These are phyloP conservation scores for Peronosclerospora sorghi DNA, from an alignment of 352 stramenopile species.

Conservation along the genomic window DNA sequence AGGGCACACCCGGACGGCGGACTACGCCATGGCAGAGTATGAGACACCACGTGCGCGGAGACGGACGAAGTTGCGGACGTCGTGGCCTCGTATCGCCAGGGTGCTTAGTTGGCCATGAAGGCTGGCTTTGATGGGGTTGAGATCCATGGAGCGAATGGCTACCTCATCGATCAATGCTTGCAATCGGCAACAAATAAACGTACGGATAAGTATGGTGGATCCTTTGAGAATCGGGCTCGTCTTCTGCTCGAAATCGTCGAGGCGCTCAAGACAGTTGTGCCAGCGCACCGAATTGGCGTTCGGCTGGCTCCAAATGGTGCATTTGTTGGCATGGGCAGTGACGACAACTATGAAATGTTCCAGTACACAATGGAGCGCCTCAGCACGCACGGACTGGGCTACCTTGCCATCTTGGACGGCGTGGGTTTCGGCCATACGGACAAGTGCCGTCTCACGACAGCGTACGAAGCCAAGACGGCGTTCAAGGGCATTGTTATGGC, in stretches of 20 bases:
- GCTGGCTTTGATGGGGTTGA: slow-evolving; percentile 52
- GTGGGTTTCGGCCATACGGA: slow-evolving; percentile 7
- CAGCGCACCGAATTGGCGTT: slow-evolving; percentile 18
- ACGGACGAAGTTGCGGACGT: slow-evolving; percentile 52
- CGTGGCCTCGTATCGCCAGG: slow-evolving; percentile 52
- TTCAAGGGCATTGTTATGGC: slow-evolving; percentile 27
- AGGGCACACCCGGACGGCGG: slow-evolving; percentile 10
- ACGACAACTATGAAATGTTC: slow-evolving; percentile 34
- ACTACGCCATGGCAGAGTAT: slow-evolving; percentile 15
- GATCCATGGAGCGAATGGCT: slow-evolving; percentile 83
- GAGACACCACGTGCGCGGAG: slow-evolving; percentile 34
- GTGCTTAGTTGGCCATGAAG: slow-evolving; percentile 28
- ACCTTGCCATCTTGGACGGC: slow-evolving; percentile 20
- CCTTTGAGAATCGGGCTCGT: slow-evolving; percentile 22
- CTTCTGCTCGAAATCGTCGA: slow-evolving; percentile 63
- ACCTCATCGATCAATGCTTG: slow-evolving; percentile 86
- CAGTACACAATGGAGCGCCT: slow-evolving; percentile 24
- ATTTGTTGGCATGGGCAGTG: slow-evolving; percentile 19
- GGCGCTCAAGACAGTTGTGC: slow-evolving; percentile 23
- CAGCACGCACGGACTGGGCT: slow-evolving; percentile 19
- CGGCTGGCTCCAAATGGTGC: slow-evolving; percentile 19
- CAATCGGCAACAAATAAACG: slow-evolving; percentile 53
- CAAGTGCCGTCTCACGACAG: slow-evolving; percentile 14
- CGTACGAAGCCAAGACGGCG: slow-evolving; percentile 18
- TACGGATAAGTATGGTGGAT: slow-evolving; percentile 43